These are phyloP conservation scores for Syncephalastrum racemosum DNA, from an alignment of 371 early-diverging fungal genomes.

Conservation along the genomic window DNA sequence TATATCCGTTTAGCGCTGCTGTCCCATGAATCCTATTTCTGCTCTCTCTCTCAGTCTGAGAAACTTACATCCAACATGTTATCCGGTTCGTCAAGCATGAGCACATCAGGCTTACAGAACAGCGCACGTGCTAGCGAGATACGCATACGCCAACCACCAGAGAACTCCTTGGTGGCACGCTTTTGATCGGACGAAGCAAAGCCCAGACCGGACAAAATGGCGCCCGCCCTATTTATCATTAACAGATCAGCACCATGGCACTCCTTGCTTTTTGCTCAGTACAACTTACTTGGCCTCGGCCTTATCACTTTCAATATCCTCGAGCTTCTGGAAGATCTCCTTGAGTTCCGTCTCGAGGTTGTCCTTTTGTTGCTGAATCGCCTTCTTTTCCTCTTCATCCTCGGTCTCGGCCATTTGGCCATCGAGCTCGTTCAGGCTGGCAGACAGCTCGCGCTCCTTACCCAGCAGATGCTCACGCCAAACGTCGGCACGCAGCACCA, in stretches of 20 bases:
- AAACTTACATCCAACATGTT: constrained; percentile 85
- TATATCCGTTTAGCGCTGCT: neutral
- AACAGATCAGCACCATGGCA: neutral
- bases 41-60: too few relatives aligned
- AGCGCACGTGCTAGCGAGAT: constrained; percentile 95
- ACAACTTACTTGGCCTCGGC: constrained; percentile 80
- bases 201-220: constrained; percentile 94
- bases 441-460: constrained; percentile 74
- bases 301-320: constrained; percentile 95
- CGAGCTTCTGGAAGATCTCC: constrained; percentile 79
- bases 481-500: constrained; percentile 93
- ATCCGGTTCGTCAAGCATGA: constrained; percentile 99
- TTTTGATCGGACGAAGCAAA: constrained; percentile 80
- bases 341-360: constrained; percentile 69
- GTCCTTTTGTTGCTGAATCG: constrained; percentile 67
- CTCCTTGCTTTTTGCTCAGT: neutral
- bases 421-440: constrained; percentile 42
- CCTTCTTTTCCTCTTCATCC: constrained; percentile 54
- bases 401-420: constrained; percentile 31
- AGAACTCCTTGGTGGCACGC: constrained; percentile 88
- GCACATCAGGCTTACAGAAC: constrained; percentile 93
- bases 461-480: constrained; percentile 89
- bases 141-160: constrained; percentile 96
- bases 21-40: neutral
- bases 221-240: constrained; percentile 65